Conservation (phyloP, 2,329 filamentous ascomycete genomes). For the Plectosphaerella sp. region DNA sequence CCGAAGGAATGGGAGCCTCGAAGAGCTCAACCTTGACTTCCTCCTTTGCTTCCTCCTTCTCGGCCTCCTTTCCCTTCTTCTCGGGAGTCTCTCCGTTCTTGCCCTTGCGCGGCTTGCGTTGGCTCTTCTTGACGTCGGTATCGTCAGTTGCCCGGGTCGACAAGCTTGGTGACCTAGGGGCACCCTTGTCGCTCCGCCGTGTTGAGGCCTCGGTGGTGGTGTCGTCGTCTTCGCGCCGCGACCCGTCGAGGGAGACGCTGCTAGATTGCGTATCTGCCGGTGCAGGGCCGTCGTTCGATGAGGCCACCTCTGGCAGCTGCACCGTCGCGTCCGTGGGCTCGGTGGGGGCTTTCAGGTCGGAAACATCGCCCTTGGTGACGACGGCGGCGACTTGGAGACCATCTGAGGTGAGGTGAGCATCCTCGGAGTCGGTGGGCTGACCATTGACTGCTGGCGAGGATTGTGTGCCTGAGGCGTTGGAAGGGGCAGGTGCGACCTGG, state of each 20-base stretch:
- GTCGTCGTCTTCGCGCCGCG: slow-evolving; percentile 32
- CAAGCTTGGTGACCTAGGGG: slow-evolving; percentile 55
- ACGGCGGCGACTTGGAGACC: neutral
- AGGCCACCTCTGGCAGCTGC: neutral
- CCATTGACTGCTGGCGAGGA: slow-evolving; percentile 18
- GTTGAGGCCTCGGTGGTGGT: slow-evolving; percentile 32
- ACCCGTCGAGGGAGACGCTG: slow-evolving; percentile 30
- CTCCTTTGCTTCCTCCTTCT: slow-evolving; percentile 56
- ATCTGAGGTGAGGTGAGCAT: neutral
- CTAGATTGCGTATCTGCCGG: slow-evolving; percentile 13
- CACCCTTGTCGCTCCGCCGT: slow-evolving; percentile 38
- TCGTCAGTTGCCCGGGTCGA: slow-evolving; percentile 66
- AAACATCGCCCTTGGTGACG: slow-evolving; percentile 18
- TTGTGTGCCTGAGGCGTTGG: slow-evolving; percentile 25
- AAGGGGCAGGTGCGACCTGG: slow-evolving; percentile 46
- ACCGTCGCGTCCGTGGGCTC: slow-evolving; percentile 13
- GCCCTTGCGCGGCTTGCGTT: slow-evolving; percentile 44
- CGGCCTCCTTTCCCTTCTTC: slow-evolving; percentile 38
- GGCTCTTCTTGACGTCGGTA: slow-evolving; percentile 55
- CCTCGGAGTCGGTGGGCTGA: slow-evolving; percentile 21
- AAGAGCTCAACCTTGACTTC: slow-evolving; percentile 62
- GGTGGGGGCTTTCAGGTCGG: slow-evolving; percentile 9
- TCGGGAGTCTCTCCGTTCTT: slow-evolving; percentile 52
- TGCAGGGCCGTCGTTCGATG: neutral
- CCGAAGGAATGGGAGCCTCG: slow-evolving; percentile 74